Conservation (phyloP, 805 yeast genomes). For the Sugiyamaella chiloensis region DNA sequence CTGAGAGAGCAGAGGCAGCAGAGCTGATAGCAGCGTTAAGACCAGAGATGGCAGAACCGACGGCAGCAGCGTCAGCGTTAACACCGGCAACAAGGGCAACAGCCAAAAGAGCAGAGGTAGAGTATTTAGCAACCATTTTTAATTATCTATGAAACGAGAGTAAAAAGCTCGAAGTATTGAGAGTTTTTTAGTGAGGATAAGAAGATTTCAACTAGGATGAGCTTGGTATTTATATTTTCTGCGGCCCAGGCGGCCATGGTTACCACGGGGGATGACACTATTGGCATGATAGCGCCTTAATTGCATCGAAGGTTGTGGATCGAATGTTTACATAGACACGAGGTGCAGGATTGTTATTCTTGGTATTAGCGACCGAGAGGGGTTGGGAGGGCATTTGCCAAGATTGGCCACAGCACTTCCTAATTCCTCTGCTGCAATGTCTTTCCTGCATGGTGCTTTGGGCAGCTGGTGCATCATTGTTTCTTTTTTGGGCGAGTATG, state of each 20-base stretch:
- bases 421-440: slow-evolving; percentile 1
- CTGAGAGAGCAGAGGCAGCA: slow-evolving; percentile 16
- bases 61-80: slow-evolving; percentile 14
- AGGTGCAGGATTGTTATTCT: slow-evolving; percentile 6
- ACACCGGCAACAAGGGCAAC: slow-evolving; percentile 7
- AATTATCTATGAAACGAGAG: background rate
- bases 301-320: slow-evolving; percentile 11
- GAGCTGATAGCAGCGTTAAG: slow-evolving; percentile 13
- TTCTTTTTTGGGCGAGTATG: background rate
- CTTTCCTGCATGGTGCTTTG: slow-evolving; percentile 4
- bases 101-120: slow-evolving; percentile 8
- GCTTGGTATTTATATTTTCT: slow-evolving; percentile 4
- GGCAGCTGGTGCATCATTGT: background rate
- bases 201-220: background rate
- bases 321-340: slow-evolving; percentile 6
- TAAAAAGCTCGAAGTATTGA: slow-evolving; percentile 4
- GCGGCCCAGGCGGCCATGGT: too few relatives aligned
- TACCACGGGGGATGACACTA: background rate
- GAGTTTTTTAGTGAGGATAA: background rate
- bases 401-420: background rate
- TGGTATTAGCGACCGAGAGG: slow-evolving; percentile 4
- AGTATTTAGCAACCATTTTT: slow-evolving; percentile 12
- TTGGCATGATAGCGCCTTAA: slow-evolving; percentile 1
- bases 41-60: slow-evolving; percentile 10
- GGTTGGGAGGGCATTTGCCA: background rate